Conservation (phyloP, 495 filamentous ascomycete species). For the Talaromyces liani region DNA sequence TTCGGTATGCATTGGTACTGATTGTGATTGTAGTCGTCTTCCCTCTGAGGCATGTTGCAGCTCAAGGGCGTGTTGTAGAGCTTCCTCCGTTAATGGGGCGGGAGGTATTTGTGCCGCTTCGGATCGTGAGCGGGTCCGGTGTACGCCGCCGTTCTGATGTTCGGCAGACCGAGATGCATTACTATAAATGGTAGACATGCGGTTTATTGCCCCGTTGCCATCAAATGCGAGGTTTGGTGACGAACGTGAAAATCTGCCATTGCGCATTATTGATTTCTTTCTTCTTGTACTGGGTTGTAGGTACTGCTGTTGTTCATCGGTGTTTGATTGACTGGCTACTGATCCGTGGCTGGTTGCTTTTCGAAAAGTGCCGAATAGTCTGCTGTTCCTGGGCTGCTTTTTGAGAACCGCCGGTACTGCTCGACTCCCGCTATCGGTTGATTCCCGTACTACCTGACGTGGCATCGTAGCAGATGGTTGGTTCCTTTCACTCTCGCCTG, state of each 20-base stretch:
- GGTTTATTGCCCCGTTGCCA: neutral
- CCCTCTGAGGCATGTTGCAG: neutral
- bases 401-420: neutral
- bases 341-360: neutral
- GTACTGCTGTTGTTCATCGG: neutral
- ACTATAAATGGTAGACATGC: constrained; percentile 8
- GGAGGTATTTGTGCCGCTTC: neutral
- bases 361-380: neutral
- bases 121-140: neutral
- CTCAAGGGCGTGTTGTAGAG: neutral
- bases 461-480: neutral
- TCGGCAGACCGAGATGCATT: constrained; percentile 4
- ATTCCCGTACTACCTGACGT: neutral
- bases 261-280: neutral
- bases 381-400: constrained; percentile 1
- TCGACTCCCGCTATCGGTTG: neutral
- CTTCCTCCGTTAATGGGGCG: constrained; percentile 3
- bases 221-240: constrained; percentile 7
- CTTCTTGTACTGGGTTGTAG: neutral
- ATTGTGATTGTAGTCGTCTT: neutral
- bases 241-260: constrained; percentile 4
- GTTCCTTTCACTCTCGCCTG: neutral
- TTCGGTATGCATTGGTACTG: neutral
- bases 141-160: neutral
- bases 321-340: neutral